Base-by-base conservation (phyloP, 2,329 filamentous ascomycete genomes). In the Scopulariopsis brevicaulis region DNA sequence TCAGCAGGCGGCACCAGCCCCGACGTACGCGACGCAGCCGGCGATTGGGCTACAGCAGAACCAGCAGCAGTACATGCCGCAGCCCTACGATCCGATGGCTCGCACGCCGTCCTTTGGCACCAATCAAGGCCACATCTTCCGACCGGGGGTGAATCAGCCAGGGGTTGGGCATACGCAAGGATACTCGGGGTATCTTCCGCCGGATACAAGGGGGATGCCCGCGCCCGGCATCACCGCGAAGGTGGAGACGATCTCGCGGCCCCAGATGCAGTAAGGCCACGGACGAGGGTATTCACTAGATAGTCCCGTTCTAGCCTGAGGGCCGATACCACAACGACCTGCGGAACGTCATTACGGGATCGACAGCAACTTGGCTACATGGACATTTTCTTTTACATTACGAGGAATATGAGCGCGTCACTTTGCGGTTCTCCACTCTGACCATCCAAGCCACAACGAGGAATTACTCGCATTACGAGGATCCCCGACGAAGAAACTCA, bases 1-100 rank as follows among this genome's bases (percentile, higher is more conserved):
- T 56, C 71, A 72, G 24, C 61, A 68, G 4, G 65, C 66, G 12
- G 56, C 68, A 15, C 61, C 51, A 14, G n/a, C 56, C 20, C 56
- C 53, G 14, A 54, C 22, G n/a, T 58, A 54, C 43, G 51, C 35
- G 20, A 18, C 51, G 20, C 56, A 58, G 34, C 18, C 56, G 40
- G 40, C 24, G 20, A 34, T 58, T 18, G 34, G 34, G 15, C 46
- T 57, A 22, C 55, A 57, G 50, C 55, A 57, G 14, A 28, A 32
- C 32, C 55, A 57, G 34, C 55, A 57, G 34, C 55, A 46, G 20
- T 57, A 57, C 37, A 48, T 57, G 22, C 55, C 55, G 14, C 40
- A 28, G n/a, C 55, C 50, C n/a, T 57, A 57, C 48, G 56, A 58
- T 22, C 35, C 35, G 12, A 37, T 58, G 24, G 50, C 34, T 12